phyloP scores from a whole-genome alignment of 2,329 filamentous ascomycete genomes.

The Sarocladium brachiariae region DNA sequence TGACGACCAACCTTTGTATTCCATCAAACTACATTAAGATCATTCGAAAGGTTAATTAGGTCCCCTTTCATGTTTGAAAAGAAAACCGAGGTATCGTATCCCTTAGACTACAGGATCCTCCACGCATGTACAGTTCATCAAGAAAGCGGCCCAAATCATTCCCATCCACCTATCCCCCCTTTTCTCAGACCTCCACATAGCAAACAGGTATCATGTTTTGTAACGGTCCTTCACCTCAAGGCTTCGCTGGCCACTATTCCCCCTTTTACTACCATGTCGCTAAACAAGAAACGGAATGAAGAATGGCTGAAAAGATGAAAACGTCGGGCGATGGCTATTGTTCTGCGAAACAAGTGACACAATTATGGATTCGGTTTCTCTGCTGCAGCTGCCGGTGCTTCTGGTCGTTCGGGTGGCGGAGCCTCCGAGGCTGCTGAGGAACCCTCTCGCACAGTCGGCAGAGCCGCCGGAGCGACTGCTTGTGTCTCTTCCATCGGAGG shows the following conservation, averaged over 20 bases:
- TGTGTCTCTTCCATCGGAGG: slow-evolving; percentile 15
- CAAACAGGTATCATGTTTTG: slow-evolving; percentile 8
- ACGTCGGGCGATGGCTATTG: background rate
- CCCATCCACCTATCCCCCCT: background rate
- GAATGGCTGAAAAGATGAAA: background rate
- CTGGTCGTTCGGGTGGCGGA: slow-evolving; percentile 4
- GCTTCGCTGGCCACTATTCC: background rate
- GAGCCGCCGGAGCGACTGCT: background rate
- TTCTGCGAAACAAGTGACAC: background rate
- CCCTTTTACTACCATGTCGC: slow-evolving; percentile 3
- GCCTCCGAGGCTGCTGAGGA: slow-evolving; percentile 12
- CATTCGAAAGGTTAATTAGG: background rate
- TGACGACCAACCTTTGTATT: background rate
- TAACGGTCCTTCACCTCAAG: background rate
- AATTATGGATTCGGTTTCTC: background rate
- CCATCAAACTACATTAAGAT: background rate
- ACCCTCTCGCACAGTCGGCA: slow-evolving; percentile 11
- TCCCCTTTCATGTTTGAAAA: background rate
- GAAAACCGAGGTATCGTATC: background rate
- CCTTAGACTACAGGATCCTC: slow-evolving; percentile 1
- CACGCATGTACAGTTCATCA: background rate
- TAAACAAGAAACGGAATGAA: slow-evolving; percentile 1
- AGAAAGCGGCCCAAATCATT: background rate
- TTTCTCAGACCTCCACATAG: background rate
- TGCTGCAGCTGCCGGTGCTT: background rate